phyloP scores from a whole-genome alignment of 140 eudicot genomes.

The Cichorium intybus region DNA sequence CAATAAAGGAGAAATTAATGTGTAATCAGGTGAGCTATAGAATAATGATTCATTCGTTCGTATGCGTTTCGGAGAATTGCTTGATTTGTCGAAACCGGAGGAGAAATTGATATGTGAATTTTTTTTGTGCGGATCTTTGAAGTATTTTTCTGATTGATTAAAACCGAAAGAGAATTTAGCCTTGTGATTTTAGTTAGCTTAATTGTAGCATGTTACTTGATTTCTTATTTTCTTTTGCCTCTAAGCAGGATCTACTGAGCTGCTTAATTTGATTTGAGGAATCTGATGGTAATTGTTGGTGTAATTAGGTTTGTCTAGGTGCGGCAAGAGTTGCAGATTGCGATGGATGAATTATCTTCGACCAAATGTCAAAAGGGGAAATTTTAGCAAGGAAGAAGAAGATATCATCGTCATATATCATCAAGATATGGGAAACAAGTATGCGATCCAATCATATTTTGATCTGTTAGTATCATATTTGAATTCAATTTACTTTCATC shows the following conservation, averaged over 20 bases:
- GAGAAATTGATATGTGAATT: not conserved
- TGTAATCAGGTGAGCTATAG: not conserved
- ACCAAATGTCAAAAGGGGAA: no score
- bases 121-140: not conserved
- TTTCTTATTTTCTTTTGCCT: no score
- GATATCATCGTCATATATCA: conserved; percentile 35
- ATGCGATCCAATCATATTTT: conserved; percentile 7
- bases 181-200: no score
- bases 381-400: conserved; percentile 59
- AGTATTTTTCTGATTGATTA: not conserved
- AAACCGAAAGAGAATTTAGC: not conserved
- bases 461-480: not conserved
- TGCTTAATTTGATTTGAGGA: not conserved
- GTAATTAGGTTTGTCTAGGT: conserved; percentile 41
- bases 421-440: conserved; percentile 47
- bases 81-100: not conserved
- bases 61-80: no score
- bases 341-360: no score
- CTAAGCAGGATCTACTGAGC: conserved; percentile 5
- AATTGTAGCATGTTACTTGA: no score
- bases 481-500: not conserved
- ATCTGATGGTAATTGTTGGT: conserved; percentile 12
- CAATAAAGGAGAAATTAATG: not conserved
- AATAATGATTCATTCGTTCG: not conserved
- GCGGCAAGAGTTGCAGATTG: no score